Conservation (phyloP, 129 eudicot species). For the Flaveria linearis region DNA sequence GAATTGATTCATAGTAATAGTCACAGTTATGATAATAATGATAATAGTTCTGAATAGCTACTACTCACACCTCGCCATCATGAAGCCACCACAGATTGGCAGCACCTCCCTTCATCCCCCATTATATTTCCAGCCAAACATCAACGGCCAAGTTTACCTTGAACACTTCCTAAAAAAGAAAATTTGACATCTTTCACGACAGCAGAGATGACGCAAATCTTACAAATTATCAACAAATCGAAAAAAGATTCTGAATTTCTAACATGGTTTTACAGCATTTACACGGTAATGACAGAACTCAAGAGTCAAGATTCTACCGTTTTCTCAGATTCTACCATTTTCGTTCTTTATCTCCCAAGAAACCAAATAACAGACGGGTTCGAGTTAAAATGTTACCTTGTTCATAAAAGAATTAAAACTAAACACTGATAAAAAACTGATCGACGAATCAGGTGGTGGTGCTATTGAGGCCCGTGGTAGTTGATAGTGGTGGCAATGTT, state of each 20-base stretch:
- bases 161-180: not conserved
- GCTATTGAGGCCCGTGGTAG: constrained; percentile 27
- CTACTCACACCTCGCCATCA: not conserved
- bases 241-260: constrained; percentile 34
- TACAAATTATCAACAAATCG: constrained; percentile 1
- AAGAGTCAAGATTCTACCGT: constrained; percentile 28
- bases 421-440: constrained; percentile 31
- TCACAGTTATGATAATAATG: no score
- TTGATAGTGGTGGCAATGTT: constrained; percentile 51
- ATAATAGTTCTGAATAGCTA: no score
- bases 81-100: not conserved
- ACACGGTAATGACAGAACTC: constrained; percentile 26
- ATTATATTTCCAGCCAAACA: not conserved
- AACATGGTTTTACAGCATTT: constrained; percentile 43
- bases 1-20: no score
- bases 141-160: not conserved
- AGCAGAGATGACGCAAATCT: not conserved
- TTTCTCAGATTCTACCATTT: constrained; percentile 36
- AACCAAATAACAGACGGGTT: constrained; percentile 33
- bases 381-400: constrained; percentile 35
- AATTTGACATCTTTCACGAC: constrained; percentile 1
- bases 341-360: constrained; percentile 33
- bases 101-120: not conserved
- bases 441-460: constrained; percentile 37
- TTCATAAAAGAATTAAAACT: constrained; percentile 53